A percentile compares a stretch with the other conserved stretches of the same genome.
phyloP scores from a whole-genome alignment of 2,329 filamentous ascomycete genomes.

The Talaromyces pinophilus region DNA sequence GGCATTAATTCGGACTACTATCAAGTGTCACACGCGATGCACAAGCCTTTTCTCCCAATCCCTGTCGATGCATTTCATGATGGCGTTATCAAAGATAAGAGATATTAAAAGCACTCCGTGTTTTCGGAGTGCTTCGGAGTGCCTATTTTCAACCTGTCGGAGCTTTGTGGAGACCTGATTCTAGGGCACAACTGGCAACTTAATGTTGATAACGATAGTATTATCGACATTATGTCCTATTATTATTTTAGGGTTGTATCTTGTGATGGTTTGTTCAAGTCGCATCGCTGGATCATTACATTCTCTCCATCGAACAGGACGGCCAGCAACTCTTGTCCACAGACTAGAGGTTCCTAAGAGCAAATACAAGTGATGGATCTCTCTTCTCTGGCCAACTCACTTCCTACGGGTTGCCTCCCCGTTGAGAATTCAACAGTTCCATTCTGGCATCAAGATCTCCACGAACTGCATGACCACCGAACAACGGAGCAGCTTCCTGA shows the following conservation, averaged over 20 bases:
- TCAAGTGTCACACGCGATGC: background rate
- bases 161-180: background rate
- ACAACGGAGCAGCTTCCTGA: slow-evolving; percentile 6
- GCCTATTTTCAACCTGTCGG: background rate
- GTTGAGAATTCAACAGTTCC: background rate
- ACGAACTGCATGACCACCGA: background rate
- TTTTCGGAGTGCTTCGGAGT: background rate
- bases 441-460: slow-evolving; percentile 8
- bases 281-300: background rate
- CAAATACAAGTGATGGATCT: background rate
- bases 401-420: background rate
- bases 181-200: background rate
- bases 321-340: background rate
- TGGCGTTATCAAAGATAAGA: background rate
- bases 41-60: background rate
- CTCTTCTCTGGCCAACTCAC: background rate
- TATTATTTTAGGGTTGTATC: background rate
- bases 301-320: background rate
- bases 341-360: background rate
- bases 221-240: background rate
- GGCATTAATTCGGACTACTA: background rate
- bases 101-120: background rate
- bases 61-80: background rate
- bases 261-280: background rate
- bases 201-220: background rate